phyloP scores from a whole-genome alignment of 2,329 filamentous ascomycete genomes.

The Exophiala xenobiotica region DNA sequence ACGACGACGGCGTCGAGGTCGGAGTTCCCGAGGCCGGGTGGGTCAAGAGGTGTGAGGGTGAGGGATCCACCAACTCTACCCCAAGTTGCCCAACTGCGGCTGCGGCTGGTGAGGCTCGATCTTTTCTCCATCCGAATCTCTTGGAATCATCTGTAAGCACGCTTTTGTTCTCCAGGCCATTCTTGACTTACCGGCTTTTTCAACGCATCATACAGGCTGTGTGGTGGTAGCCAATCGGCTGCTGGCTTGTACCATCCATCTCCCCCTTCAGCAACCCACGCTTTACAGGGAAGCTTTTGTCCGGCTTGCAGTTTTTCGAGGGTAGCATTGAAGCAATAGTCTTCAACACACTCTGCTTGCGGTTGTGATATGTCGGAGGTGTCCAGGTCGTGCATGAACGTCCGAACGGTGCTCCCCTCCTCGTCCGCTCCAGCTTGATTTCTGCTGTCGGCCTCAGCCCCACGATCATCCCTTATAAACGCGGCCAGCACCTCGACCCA shows the following conservation, averaged over 20 bases:
- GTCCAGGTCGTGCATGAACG: constrained; percentile 1
- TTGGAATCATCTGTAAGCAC: not conserved
- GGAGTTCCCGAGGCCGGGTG: too few relatives aligned
- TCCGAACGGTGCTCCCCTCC: not conserved
- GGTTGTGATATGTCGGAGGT: not conserved
- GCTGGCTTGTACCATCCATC: not conserved
- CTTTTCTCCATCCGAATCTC: not conserved
- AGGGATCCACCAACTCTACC: too few relatives aligned
- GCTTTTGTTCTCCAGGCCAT: not conserved
- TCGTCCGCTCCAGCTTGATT: not conserved
- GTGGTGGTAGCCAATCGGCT: not conserved
- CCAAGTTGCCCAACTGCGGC: too few relatives aligned
- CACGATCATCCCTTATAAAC: not conserved
- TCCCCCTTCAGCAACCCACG: not conserved
- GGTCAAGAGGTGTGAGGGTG: too few relatives aligned
- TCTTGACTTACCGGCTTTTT: not conserved
- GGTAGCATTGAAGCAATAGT: not conserved
- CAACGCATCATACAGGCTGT: not conserved
- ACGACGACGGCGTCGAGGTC: not conserved
- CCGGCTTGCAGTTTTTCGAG: not conserved
- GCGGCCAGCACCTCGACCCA: not conserved
- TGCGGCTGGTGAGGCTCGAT: not conserved
- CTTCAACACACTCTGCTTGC: constrained; percentile 2
- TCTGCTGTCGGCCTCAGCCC: not conserved
- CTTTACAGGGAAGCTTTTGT: not conserved